These are phyloP conservation scores for Coemansia sp. DNA, from an alignment of 192 early-diverging fungal genomes.

Conservation along the genomic window DNA sequence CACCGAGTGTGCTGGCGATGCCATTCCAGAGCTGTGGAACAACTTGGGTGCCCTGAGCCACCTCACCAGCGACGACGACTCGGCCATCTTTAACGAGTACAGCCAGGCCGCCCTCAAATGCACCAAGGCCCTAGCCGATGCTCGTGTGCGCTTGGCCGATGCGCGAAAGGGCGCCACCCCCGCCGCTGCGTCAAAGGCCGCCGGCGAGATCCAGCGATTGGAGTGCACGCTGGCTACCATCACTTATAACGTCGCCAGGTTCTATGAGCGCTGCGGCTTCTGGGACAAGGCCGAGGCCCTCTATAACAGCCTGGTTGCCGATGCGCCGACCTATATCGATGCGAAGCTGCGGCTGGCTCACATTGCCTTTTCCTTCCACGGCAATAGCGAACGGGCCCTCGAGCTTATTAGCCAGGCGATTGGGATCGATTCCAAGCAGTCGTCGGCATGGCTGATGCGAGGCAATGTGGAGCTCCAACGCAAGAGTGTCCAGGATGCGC, in stretches of 20 bases:
- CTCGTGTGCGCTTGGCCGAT: slow-evolving; percentile 4
- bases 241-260: slow-evolving; percentile 71
- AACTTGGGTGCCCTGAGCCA: slow-evolving; percentile 84
- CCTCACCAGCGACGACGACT: slow-evolving; percentile 45
- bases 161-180: background rate
- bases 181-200: background rate
- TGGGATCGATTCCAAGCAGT: slow-evolving; percentile 60
- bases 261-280: slow-evolving; percentile 62
- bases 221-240: slow-evolving; percentile 55
- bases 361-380: slow-evolving; percentile 56
- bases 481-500: slow-evolving; percentile 62
- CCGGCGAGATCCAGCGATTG: slow-evolving; percentile 26
- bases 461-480: slow-evolving; percentile 65
- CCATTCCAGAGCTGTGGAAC: slow-evolving; percentile 70
- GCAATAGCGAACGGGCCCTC: slow-evolving; percentile 59
- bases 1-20: slow-evolving; percentile 26
- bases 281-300: slow-evolving; percentile 60
- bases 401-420: slow-evolving; percentile 62
- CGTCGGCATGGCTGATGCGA: slow-evolving; percentile 68
- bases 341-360: slow-evolving; percentile 76
- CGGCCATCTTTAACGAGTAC: slow-evolving; percentile 8
- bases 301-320: slow-evolving; percentile 61
- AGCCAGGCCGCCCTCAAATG: slow-evolving; percentile 16
- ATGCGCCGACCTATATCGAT: slow-evolving; percentile 75
- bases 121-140: slow-evolving; percentile 4